These are phyloP conservation scores for Cotoneaster glaucophyllus DNA, from an alignment of 306 rosid species.

Conservation along the genomic window DNA sequence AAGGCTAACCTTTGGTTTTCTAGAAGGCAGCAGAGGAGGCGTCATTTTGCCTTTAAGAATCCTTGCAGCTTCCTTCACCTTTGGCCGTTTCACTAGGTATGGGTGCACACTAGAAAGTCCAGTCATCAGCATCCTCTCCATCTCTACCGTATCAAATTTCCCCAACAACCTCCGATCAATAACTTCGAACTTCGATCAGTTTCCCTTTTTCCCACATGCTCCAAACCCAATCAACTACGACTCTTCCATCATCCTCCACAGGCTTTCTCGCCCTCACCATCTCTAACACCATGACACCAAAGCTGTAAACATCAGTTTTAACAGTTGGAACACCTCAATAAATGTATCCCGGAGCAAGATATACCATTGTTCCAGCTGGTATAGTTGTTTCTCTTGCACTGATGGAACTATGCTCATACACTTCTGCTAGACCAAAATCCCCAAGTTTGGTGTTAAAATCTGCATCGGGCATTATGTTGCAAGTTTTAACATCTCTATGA, in stretches of 20 bases:
- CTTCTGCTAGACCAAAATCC: slow-evolving; percentile 83
- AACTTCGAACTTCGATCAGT: slow-evolving; percentile 59
- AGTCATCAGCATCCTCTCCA: slow-evolving; percentile 63
- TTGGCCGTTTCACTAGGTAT: slow-evolving; percentile 57
- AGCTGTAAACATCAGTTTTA: slow-evolving; percentile 75
- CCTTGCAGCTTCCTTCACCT: slow-evolving; percentile 55
- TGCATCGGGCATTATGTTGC: slow-evolving; percentile 80
- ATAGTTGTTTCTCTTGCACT: slow-evolving; percentile 57
- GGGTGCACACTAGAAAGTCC: slow-evolving; percentile 83
- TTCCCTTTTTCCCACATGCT: slow-evolving; percentile 50
- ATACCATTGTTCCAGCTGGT: slow-evolving; percentile 85
- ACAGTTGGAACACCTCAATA: slow-evolving; percentile 63
- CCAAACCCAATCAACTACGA: slow-evolving; percentile 58
- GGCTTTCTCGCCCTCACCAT: slow-evolving; percentile 61
- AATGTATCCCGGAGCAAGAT: slow-evolving; percentile 83
- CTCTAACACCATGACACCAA: slow-evolving; percentile 70
- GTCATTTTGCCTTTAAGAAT: slow-evolving; percentile 58
- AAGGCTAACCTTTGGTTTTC: slow-evolving; percentile 58
- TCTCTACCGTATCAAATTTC: slow-evolving; percentile 35
- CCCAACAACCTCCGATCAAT: slow-evolving; percentile 58
- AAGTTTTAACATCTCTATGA: slow-evolving; percentile 78
- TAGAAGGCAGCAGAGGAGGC: slow-evolving; percentile 49
- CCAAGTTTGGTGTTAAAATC: slow-evolving; percentile 77
- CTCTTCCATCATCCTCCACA: slow-evolving; percentile 54
- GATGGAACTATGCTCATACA: slow-evolving; percentile 49